phyloP scores from a whole-genome alignment of 169 alveolate genomes.

The Eimeria sp. region DNA sequence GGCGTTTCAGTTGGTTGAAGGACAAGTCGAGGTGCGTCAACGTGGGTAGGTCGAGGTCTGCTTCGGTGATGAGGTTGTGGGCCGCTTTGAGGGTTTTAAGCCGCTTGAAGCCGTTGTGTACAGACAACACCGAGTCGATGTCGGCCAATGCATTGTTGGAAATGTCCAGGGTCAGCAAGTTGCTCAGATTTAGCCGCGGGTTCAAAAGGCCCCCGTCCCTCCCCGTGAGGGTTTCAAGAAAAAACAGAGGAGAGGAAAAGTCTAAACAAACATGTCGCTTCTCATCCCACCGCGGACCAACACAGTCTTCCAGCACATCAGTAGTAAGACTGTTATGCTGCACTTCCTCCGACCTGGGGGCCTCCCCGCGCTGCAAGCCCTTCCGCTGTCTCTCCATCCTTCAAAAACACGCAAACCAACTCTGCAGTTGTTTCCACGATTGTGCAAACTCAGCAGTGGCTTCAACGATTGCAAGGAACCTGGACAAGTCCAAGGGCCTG shows the following conservation, averaged over 20 bases:
- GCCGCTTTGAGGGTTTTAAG: constrained; percentile 41
- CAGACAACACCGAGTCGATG: constrained; percentile 42
- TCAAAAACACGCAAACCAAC: background rate
- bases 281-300: constrained; percentile 72
- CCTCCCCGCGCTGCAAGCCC: background rate
- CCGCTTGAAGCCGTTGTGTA: constrained; percentile 46
- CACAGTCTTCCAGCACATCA: constrained; percentile 22
- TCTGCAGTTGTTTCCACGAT: no score
- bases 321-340: constrained; percentile 2
- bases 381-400: background rate
- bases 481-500: background rate
- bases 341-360: background rate
- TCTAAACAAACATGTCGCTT: constrained; percentile 54
- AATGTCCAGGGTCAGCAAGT: constrained; percentile 33
- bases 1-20: constrained; percentile 53
- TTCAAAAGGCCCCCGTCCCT: constrained; percentile 67
- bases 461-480: background rate
- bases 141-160: constrained; percentile 58
- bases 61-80: background rate
- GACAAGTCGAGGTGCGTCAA: constrained; percentile 36
- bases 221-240: constrained; percentile 52
- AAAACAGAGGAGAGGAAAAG: constrained; percentile 45
- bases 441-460: no score
- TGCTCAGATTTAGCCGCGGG: constrained; percentile 40
- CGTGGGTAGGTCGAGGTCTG: constrained; percentile 47